Conservation (phyloP, 768 basidiomycete genomes). For the Tremella yokohamensis region DNA sequence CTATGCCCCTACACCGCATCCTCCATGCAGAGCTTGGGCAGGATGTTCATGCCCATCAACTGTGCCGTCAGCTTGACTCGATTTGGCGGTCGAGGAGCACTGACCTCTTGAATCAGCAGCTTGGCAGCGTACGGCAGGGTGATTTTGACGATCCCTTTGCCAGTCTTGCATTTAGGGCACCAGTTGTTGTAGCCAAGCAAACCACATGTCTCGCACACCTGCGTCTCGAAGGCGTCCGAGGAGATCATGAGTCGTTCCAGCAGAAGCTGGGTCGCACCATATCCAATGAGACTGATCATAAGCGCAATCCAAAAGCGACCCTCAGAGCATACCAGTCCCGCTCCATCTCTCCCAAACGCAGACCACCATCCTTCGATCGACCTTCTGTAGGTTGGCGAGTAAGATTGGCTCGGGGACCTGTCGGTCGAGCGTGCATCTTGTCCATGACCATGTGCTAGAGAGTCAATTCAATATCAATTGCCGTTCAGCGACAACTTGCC, state of each 20-base stretch:
- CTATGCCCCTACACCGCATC: slow-evolving; percentile 56
- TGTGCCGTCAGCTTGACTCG: slow-evolving; percentile 49
- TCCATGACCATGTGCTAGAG: slow-evolving; percentile 97
- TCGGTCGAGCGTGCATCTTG: slow-evolving; percentile 99
- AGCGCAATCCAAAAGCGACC: background rate
- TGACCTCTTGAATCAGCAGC: slow-evolving; percentile 52
- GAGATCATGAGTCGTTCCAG: slow-evolving; percentile 99
- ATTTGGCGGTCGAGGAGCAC: slow-evolving; percentile 11
- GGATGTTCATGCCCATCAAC: slow-evolving; percentile 97
- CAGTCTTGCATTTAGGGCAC: slow-evolving; percentile 98
- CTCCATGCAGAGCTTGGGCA: slow-evolving; percentile 80
- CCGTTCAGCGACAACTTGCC: slow-evolving; percentile 57
- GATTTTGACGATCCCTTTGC: slow-evolving; percentile 90
- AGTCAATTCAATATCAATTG: background rate
- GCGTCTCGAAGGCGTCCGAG: slow-evolving; percentile 95
- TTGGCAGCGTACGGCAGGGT: slow-evolving; percentile 97
- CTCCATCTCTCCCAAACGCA: slow-evolving; percentile 98
- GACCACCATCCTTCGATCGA: slow-evolving; percentile 91
- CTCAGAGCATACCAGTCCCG: slow-evolving; percentile 68
- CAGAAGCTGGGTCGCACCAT: slow-evolving; percentile 94
- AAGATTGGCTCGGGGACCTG: slow-evolving; percentile 90
- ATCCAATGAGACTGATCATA: slow-evolving; percentile 66
- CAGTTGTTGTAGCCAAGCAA: slow-evolving; percentile 74
- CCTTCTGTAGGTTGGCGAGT: slow-evolving; percentile 98
- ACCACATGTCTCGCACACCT: slow-evolving; percentile 91